Base-by-base conservation (phyloP, 805 yeast species). In the Yarrowia bubula region DNA sequence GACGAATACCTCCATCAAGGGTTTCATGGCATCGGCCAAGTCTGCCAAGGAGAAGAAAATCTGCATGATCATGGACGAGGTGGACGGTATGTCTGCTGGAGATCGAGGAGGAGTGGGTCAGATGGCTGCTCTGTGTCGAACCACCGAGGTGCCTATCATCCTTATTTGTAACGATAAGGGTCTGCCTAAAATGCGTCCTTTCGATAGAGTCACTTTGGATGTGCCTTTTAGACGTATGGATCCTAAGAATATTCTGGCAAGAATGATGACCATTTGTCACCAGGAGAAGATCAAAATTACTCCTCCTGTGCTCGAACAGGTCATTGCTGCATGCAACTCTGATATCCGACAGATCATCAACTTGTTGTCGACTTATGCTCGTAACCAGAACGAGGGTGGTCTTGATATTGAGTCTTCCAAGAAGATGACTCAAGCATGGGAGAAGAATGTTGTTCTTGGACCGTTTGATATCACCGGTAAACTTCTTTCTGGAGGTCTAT, bases 41-140 rank as follows among this genome's bases (percentile, higher is more conserved):
- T 73, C 72, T 53, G 69, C 66, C 15, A 68, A 63, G 69, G 79
- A 82, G 55, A 81, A 83, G 62, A 86, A 83, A 67, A 86, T 93
- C 70, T 90, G 92, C 65, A 80, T 95, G 53, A 88, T 95, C 68
- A 92, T 95, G 98, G 99, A 95, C 77, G 99, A 95, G 78, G 98
- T 95, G 35, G 99, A 95, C 75, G 99, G 99, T 70, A 95, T 95
- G 98, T 90, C 97, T 44, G 92, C 96, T 73, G 99, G 99, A 69
- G 99, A 95, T 76, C 87, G 95, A 71, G 99, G 99, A 67, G 99
- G 99, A 68, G 97, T 95, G 32, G 98, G 97, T 28, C 96, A 92
- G 67, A 81, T 95, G 75, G 91, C 98, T 0, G 86, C 88, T 44
- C 88, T 90, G 70, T 92, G 98, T 73, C 82, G 88, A 47, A 87